Conservation (phyloP, 768 basidiomycete genomes). For the Clitopilus passeckerianus region DNA sequence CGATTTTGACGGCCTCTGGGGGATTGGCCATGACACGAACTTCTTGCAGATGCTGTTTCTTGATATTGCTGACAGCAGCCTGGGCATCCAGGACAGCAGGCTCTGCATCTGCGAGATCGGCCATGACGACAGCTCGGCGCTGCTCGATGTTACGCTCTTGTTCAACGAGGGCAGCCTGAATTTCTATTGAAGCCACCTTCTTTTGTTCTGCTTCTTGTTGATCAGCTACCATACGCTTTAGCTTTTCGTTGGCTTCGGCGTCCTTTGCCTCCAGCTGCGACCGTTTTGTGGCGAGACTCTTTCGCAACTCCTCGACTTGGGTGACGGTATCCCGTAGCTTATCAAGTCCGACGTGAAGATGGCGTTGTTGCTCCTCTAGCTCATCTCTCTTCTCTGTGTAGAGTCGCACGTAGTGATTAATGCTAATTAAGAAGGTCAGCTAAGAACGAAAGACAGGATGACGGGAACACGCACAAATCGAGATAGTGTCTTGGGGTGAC, state of each 20-base stretch:
- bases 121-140: conserved; percentile 84
- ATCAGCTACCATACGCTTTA: conserved; percentile 96
- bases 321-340: conserved; percentile 94
- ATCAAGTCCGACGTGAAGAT: conserved; percentile 96
- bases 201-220: conserved; percentile 99
- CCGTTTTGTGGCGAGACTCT: conserved; percentile 91
- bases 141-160: conserved; percentile 89
- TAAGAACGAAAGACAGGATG: conserved; percentile 2
- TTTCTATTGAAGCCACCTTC: conserved; percentile 93
- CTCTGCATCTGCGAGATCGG: conserved; percentile 95
- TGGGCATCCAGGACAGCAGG: conserved; percentile 96
- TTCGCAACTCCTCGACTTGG: conserved; percentile 93
- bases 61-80: conserved; percentile 95
- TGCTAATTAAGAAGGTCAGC: conserved; percentile 41
- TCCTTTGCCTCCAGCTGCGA: conserved; percentile 91
- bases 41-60: conserved; percentile 92
- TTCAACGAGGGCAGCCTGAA: conserved; percentile 88
- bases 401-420: conserved; percentile 94
- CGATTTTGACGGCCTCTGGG: conserved; percentile 93
- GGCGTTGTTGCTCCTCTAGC: conserved; percentile 96
- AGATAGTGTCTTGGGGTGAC: conserved; percentile 97
- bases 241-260: conserved; percentile 93
- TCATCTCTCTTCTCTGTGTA: conserved; percentile 97
- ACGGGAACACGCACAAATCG: conserved; percentile 76
- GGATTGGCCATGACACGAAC: conserved; percentile 98